Base-by-base conservation (phyloP, 2,329 filamentous ascomycete genomes). In the Xylaria polymorpha region DNA sequence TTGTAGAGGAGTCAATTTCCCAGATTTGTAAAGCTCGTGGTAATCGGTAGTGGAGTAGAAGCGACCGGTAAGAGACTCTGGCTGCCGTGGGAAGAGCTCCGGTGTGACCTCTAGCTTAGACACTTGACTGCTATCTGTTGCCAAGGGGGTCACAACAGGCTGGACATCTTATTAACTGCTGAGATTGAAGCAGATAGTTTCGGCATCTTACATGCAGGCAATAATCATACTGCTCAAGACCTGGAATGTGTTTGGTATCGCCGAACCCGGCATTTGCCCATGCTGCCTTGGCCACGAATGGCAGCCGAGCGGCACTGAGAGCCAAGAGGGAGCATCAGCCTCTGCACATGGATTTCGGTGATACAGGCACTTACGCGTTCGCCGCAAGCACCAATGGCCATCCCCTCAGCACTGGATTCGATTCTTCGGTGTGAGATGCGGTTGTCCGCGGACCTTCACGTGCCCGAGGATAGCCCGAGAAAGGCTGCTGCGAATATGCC, bases 11-110 rank as follows among this genome's bases (percentile, higher is more conserved):
- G 93, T 96, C 66, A 91, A 77, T 68, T 86, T 83, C 60, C 92
- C 92, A 5, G 88, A 88, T 70, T 85, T 86, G 82, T 94, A 97
- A 48, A 92, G 86, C 61, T 87, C 86, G 77, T 94, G 90, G 78
- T 94, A 97, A 81, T 97, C 93, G 14, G 87, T 85, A 29, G 90
- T 87, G 3, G 92, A 92, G 78, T 90, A 88, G 81, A 92, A 93
- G 53, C 87, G 85, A 18, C 82, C 83, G 5, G 79, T 74, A 14
- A 83, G 76, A 53, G 81, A 77, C 18, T 80, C 76, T 8, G 85
- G 80, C 58, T 82, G 81, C 12, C 80, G 79, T 55, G 78, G 77
- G 57, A 80, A 78, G 3, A 86, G 80, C 43, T 83, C 80, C 0
- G 81, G 72, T 3, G 81, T 82, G 43, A 86, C 79, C 4, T 81